Evolutionary conservation across 495 filamentous ascomycete species (phyloP), one percentile per base, ranked within the genome.

Genomic region (Pyrenula massariospora): DNA sequence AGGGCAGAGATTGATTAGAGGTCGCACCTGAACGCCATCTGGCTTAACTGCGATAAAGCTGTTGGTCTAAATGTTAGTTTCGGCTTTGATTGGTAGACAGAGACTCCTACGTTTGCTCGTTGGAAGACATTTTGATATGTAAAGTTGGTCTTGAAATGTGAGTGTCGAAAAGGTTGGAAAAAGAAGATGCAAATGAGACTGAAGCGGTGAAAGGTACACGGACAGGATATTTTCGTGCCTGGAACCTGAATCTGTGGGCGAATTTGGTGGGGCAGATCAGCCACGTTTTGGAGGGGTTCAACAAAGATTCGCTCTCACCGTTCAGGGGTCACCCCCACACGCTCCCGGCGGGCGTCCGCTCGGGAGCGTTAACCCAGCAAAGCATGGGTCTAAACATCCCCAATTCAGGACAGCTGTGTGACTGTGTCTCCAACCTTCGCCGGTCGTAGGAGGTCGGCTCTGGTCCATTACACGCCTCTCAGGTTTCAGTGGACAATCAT

Each of bases 1-100:
- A n/a, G n/a, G n/a, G n/a, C n/a, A n/a, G n/a, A n/a, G n/a, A n/a
- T n/a, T n/a, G n/a, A n/a, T n/a, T n/a, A n/a, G n/a, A n/a, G n/a
- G n/a, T 60, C 79, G 63, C 85, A 95, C 91, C 84, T 96, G 93
- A 79, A 98, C 93, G 74, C 93, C 93, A 77, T 96, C 91, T 67
- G 91, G 91, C 88, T 96, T 96, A 84, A 96, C 86, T 68, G 91
- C 91, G 82, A 96, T 95, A 86, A 96, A 96, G 75, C 91, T 96
- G 65, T 59, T 60, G 57, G 15, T 5, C 65, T 54, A 63, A 59
- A 58, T 56, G 61, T 86, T 69, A 84, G 81, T 73, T 61, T 69
- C 61, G 69, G 60, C 62, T 62, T 59, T 54, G 63, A 54, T 25
- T 52, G 55, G 60, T 65, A 63, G 66, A 58, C 19, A 48, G 21